phyloP scores from a whole-genome alignment of 1,139 yeast genomes.

The Protomyces pachydermus region DNA sequence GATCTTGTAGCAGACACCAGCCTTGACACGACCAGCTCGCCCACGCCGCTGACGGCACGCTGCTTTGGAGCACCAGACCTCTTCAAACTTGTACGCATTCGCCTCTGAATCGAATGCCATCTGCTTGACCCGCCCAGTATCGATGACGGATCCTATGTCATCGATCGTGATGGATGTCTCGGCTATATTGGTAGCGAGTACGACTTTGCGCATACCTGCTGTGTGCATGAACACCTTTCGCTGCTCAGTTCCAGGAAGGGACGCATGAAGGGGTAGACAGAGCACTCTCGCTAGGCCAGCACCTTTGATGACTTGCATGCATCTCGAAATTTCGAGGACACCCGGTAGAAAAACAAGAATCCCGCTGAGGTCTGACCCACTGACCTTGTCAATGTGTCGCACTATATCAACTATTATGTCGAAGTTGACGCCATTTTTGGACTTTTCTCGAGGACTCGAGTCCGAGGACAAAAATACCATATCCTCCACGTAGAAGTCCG shows the following conservation, averaged over 20 bases:
- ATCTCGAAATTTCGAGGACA: slow-evolving; percentile 72
- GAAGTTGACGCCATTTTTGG: slow-evolving; percentile 52
- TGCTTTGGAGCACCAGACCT: slow-evolving; percentile 84
- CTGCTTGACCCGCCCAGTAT: slow-evolving; percentile 78
- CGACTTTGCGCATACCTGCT: slow-evolving; percentile 60
- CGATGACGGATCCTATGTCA: slow-evolving; percentile 88
- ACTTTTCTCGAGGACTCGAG: slow-evolving; percentile 38
- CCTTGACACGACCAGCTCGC: slow-evolving; percentile 93
- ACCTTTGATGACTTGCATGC: slow-evolving; percentile 43
- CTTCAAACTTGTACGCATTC: slow-evolving; percentile 67
- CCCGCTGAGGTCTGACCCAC: slow-evolving; percentile 55
- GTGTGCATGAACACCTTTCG: slow-evolving; percentile 57
- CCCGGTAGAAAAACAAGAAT: slow-evolving; percentile 86
- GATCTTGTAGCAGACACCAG: slow-evolving; percentile 75
- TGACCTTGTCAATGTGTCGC: slow-evolving; percentile 47
- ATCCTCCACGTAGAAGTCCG: slow-evolving; percentile 66
- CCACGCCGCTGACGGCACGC: slow-evolving; percentile 93
- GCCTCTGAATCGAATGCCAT: slow-evolving; percentile 62
- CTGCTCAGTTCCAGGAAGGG: slow-evolving; percentile 76
- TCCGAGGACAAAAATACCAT: slow-evolving; percentile 37
- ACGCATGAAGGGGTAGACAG: slow-evolving; percentile 78
- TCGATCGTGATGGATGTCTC: slow-evolving; percentile 89
- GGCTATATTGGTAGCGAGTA: slow-evolving; percentile 78
- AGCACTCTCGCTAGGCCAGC: slow-evolving; percentile 36
- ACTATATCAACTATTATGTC: slow-evolving; percentile 61